Evolutionary conservation across 2,329 filamentous ascomycete species (phyloP), one percentile per base, ranked within the genome.

Genomic region (Penicillium concentricum): DNA sequence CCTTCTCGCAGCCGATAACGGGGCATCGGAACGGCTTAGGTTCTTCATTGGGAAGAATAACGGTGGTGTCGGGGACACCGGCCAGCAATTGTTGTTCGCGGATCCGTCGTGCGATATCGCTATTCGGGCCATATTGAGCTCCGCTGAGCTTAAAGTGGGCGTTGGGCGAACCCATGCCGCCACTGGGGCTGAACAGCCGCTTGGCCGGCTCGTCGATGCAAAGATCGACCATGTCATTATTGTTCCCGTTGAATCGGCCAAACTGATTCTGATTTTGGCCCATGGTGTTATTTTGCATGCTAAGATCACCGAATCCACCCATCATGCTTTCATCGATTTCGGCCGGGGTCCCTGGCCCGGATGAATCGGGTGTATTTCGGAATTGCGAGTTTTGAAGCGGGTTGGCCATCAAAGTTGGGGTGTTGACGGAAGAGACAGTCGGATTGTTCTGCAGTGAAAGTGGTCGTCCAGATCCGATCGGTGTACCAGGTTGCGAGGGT

Each of bases 1-100:
- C 93, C 81, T 99, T 99, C 75, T 97, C 94, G 70, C 94, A 99
- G 6, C 94, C 94, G 72, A 99, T 96, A 49, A 99, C 94, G 1
- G 94, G 94, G 69, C 94, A 99, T 73, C 92, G 90, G 82, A 96
- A 99, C 0, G 94, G 94, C 77, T 97, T 99, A 69, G 95, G 91
- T 72, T 99, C 93, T 72, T 97, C 93, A 16, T 88, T 88, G 57
- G 84, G 82, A 70, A 76, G 72, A 57, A 78, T 68, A 26, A 74
- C 72, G 16, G 73, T 76, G 34, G 75, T 78, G 62, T 81, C 78
- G 28, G 79, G 78, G 37, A 81, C 76, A 30, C 82, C 82, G 32
- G 83, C 83, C 61, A 86, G 76, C 60, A 87, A 77, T 65, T 87
- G 85, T 64, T 87, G 84, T 67, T 87, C 84, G 42, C 84, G 81